phyloP scores from a whole-genome alignment of 192 early-diverging fungal genomes.

The Mortierella claussenii region DNA sequence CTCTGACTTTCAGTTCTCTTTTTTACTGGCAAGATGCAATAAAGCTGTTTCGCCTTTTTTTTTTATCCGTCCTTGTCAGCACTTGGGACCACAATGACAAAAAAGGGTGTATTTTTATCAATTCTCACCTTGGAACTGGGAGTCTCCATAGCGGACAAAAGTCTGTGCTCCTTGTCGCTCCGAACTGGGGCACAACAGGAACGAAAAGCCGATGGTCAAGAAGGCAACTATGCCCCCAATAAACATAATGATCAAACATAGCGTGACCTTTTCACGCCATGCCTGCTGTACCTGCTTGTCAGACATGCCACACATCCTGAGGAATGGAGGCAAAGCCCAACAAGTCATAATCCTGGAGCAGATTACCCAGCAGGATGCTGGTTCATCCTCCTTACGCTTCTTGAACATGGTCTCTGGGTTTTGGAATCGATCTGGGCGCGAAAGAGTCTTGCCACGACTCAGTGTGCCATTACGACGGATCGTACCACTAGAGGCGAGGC shows the following conservation, averaged over 20 bases:
- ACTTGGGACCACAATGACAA: background rate
- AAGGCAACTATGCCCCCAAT: conserved; percentile 77
- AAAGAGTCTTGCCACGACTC: conserved; percentile 77
- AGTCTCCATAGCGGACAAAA: conserved; percentile 51
- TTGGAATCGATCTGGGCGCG: conserved; percentile 77
- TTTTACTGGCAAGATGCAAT: no score
- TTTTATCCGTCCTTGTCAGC: no score
- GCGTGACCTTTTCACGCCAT: conserved; percentile 74
- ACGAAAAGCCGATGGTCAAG: conserved; percentile 70
- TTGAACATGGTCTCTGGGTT: conserved; percentile 74
- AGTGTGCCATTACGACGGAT: conserved; percentile 60
- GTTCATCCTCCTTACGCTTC: conserved; percentile 54
- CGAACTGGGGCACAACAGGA: conserved; percentile 44
- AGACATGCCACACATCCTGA: conserved; percentile 63
- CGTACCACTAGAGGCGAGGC: conserved; percentile 14
- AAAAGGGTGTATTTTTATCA: background rate
- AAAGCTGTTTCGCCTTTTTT: background rate
- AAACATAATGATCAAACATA: conserved; percentile 78
- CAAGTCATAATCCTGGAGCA: conserved; percentile 69
- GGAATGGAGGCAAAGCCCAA: conserved; percentile 66
- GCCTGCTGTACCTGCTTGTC: conserved; percentile 71
- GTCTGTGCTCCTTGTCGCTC: conserved; percentile 33
- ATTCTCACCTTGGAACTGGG: conserved; percentile 25
- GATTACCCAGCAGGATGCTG: conserved; percentile 64
- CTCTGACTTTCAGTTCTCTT: no score